A percentile compares a stretch with the other conserved stretches of the same genome.
Evolutionary conservation across 1,284 basidiomycete genomes (phyloP).

Genomic region (Volvariella volvacea): DNA sequence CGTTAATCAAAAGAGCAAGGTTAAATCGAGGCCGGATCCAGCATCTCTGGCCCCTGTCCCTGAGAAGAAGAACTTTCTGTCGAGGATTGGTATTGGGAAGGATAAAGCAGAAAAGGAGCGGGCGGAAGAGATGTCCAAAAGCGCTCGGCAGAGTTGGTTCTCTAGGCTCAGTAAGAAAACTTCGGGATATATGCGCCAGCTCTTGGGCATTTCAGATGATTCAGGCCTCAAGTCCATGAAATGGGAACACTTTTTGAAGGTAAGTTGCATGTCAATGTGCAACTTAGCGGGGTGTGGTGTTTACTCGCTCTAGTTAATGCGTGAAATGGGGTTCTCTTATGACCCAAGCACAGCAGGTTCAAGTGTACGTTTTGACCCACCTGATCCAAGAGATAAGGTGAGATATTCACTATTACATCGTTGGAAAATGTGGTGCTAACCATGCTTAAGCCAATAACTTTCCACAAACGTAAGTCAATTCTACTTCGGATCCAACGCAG

Average conservation of each 20-base stretch:
- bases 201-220: constrained; percentile 50
- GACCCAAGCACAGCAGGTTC: constrained; percentile 73
- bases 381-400: constrained; percentile 48
- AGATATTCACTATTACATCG: constrained; percentile 17
- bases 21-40: constrained; percentile 60
- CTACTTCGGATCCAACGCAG: constrained; percentile 2
- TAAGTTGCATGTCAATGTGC: constrained; percentile 8
- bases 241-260: constrained; percentile 55
- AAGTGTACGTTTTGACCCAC: constrained; percentile 75
- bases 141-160: constrained; percentile 48
- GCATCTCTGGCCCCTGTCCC: constrained; percentile 41
- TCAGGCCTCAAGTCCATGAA: constrained; percentile 57
- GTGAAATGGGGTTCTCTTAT: constrained; percentile 68
- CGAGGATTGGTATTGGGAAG: constrained; percentile 37
- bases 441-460: constrained; percentile 51
- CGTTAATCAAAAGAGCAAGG: constrained; percentile 47
- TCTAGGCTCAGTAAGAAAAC: constrained; percentile 53
- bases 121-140: constrained; percentile 28
- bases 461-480: constrained; percentile 64
- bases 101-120: constrained; percentile 18
- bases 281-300: constrained; percentile 1
- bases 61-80: constrained; percentile 43
- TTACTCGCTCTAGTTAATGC: constrained; percentile 55
- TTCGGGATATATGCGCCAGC: constrained; percentile 51
- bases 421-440: constrained; percentile 6